Evolutionary conservation across 768 basidiomycete species (phyloP), one percentile per base, ranked within the genome.

Genomic region (Lentinula sp.): DNA sequence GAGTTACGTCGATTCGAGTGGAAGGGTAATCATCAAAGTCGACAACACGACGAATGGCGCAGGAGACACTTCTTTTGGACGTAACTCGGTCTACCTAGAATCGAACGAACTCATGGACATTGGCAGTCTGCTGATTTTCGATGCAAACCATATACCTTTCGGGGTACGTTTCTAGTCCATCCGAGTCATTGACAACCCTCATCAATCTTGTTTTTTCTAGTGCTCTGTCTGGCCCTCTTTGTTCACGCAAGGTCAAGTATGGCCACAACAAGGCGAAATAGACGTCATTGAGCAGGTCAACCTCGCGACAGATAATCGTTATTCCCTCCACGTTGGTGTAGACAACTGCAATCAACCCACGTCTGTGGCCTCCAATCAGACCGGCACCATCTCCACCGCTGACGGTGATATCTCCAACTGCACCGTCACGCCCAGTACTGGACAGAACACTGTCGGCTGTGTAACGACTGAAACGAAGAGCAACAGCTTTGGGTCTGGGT

Each of bases 151-250:
- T 42, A 45, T 64, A 37, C 63, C 63, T 12, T 64, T 64, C 36
- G 63, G 63, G 3, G 63, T 64, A 48, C 10, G 63, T 62, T 3
- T 9, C 39, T 35, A 35, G 13, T 18, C 51, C 4, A 10, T 51
- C 20, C 10, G 18, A 43, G 10, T 20, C 5, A 13, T 48, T 20
- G 28, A 28, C 28, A 15, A 8, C 41, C 28, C 9, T n/a, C 32
- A 12, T 60, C 12, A 54, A 28, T 2, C 61, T 33, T 35, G 8
- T 13, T 55, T 32, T 39, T 57, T 16, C 16, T 32, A 61, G 61
- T 88, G 87, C 67, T 88, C 80, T 42, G 83, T 84, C 4, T 87
- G 86, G 87, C 85, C 85, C 16, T 57, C 5, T 63, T 73, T 75
- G 70, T 74, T 74, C 33, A 57, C 66, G 1, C 73, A 70, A 3